These are phyloP conservation scores for Leonotis leonurus DNA, from an alignment of 257 asterid genomes.

Conservation along the genomic window DNA sequence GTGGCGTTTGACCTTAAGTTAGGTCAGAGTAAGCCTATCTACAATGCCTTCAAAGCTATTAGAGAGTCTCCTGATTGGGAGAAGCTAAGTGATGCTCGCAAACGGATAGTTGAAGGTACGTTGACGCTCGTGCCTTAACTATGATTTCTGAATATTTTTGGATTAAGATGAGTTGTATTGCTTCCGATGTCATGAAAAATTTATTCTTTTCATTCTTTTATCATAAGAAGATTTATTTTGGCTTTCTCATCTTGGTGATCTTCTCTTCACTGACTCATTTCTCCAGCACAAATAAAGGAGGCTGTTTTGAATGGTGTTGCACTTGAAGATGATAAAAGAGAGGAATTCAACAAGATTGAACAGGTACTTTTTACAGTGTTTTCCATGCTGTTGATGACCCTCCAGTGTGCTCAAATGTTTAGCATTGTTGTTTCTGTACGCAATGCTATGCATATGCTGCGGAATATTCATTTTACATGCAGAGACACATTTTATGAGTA, in stretches of 20 bases:
- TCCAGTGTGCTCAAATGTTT: too few relatives aligned
- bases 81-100: slow-evolving; percentile 73
- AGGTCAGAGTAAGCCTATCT: slow-evolving; percentile 92
- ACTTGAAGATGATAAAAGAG: slow-evolving; percentile 87
- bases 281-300: slow-evolving; percentile 83
- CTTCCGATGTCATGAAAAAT: too few relatives aligned
- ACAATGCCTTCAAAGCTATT: slow-evolving; percentile 80
- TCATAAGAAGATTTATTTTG: background rate
- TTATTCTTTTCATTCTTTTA: background rate
- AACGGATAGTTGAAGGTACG: slow-evolving; percentile 84
- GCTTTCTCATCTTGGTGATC: slow-evolving; percentile 10
- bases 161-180: background rate
- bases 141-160: background rate
- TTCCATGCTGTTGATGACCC: too few relatives aligned
- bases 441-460: background rate
- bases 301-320: slow-evolving; percentile 89
- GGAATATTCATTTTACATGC: too few relatives aligned
- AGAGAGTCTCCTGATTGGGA: slow-evolving; percentile 80
- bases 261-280: slow-evolving; percentile 15
- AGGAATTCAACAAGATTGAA: slow-evolving; percentile 77
- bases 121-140: background rate
- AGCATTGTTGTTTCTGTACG: background rate
- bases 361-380: slow-evolving; percentile 64
- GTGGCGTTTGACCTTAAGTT: slow-evolving; percentile 79
- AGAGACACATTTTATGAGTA: background rate